Conservation (phyloP, 148 eudicot species). For the Polygonum aviculare region DNA sequence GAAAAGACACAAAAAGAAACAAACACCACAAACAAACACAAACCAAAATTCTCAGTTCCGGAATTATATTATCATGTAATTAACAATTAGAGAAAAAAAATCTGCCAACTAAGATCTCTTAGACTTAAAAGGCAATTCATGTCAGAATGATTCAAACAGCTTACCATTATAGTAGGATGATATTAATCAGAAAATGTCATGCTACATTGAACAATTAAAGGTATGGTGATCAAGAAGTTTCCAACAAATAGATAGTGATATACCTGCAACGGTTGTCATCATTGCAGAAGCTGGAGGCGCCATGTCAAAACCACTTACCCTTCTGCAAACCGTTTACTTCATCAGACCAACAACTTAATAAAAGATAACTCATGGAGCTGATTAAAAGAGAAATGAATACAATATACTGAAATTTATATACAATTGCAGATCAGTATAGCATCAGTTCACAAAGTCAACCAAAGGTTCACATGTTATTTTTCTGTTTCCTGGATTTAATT, state of each 20-base stretch:
- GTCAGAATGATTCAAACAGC: not conserved
- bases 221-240: not conserved
- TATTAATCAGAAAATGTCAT: not conserved
- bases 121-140: not conserved
- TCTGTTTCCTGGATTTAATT: not conserved
- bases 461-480: not conserved
- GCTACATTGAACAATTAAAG: not conserved
- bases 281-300: constrained; percentile 93
- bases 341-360: not conserved
- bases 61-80: constrained; percentile 35
- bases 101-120: constrained; percentile 11
- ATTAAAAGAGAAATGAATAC: not conserved
- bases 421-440: not conserved
- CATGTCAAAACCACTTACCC: constrained; percentile 97
- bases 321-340: constrained; percentile 54
- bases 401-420: not conserved
- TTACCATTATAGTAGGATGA: not conserved
- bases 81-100: constrained; percentile 8
- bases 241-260: constrained; percentile 10
- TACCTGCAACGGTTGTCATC: constrained; percentile 70
- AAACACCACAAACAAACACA: constrained; percentile 95
- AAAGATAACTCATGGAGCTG: not conserved
- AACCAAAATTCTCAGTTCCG: constrained; percentile 92
- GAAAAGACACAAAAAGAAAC: constrained; percentile 70
- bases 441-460: not conserved